Evolutionary conservation across 208 protist species (phyloP).

Genomic region (Trichomonas tenax): DNA sequence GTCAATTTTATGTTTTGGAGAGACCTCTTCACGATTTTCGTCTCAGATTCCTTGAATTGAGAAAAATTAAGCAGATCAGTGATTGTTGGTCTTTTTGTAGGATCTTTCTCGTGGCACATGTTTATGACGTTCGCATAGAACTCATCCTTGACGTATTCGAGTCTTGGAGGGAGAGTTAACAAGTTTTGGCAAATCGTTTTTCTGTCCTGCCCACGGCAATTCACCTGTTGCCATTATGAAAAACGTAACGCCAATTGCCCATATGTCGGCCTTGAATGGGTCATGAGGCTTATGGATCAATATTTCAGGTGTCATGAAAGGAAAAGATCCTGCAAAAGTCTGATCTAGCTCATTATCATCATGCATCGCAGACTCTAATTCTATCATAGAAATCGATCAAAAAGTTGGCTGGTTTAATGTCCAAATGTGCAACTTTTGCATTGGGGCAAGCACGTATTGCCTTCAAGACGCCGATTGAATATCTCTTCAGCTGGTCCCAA

Average conservation of each 20-base stretch:
- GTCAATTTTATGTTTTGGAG: too few species aligned
- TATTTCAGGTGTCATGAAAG: background rate
- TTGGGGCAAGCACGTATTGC: conserved; percentile 42
- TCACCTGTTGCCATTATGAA: background rate
- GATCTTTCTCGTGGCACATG: background rate
- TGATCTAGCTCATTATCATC: background rate
- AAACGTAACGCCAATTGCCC: background rate
- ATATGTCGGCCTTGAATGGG: background rate
- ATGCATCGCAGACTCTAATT: conserved; percentile 46
- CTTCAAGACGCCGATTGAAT: conserved; percentile 31
- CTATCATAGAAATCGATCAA: conserved; percentile 40
- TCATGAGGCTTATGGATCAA: background rate
- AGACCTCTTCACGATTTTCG: too few species aligned
- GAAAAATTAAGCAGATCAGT: background rate
- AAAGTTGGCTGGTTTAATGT: conserved; percentile 54
- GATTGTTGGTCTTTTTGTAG: background rate
- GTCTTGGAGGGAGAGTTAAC: background rate
- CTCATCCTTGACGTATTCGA: background rate
- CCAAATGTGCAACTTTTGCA: conserved; percentile 40
- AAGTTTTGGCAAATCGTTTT: background rate
- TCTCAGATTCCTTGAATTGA: background rate
- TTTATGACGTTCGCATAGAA: background rate
- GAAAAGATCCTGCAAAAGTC: background rate
- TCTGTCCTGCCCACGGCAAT: background rate
- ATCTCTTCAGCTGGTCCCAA: background rate